Conservation (phyloP, 192 early-diverging fungal species). For the Rhizophagus sp. region DNA sequence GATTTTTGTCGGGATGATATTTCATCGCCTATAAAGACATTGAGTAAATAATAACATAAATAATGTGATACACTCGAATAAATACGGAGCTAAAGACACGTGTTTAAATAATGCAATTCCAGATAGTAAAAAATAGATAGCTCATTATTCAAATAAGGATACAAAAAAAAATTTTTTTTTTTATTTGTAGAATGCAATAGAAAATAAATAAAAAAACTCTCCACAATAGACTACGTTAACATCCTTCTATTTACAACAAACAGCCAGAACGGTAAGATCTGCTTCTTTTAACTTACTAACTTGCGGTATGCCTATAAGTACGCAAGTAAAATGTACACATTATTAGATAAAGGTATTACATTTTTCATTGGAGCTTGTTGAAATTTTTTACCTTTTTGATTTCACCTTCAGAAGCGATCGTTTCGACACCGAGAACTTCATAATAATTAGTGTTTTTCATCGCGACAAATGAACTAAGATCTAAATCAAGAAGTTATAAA, state of each 20-base stretch:
- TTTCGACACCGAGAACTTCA: conserved; percentile 65
- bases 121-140: neutral
- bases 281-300: conserved; percentile 37
- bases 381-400: conserved; percentile 46
- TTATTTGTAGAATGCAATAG: too few species aligned
- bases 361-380: neutral
- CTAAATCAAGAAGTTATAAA: too few species aligned
- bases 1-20: conserved; percentile 85
- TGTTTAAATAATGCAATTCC: neutral
- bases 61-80: neutral
- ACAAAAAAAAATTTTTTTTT: too few species aligned
- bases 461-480: neutral
- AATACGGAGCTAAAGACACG: neutral
- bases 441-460: conserved; percentile 46
- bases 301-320: conserved; percentile 55
- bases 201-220: too few species aligned
- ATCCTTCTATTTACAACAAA: neutral
- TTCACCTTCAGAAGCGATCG: conserved; percentile 43
- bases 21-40: conserved; percentile 52
- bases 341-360: neutral
- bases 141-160: neutral
- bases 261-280: too few species aligned
- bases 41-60: conserved; percentile 4
- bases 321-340: neutral
- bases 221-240: neutral